Evolutionary conservation across 106 monocot species (phyloP).

Genomic region (Dactylorhiza incarnata): DNA sequence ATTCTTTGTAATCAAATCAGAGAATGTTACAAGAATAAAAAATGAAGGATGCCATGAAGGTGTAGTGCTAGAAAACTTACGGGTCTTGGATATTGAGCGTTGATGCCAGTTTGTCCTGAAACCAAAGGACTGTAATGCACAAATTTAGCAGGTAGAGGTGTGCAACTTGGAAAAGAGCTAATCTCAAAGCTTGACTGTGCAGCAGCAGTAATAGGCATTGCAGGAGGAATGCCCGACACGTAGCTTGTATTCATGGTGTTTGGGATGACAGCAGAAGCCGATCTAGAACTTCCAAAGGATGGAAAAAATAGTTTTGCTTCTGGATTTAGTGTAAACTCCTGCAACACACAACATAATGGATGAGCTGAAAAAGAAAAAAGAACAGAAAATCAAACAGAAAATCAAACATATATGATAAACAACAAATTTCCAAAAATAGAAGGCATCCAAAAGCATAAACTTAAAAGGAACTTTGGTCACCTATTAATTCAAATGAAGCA

Average conservation of each 20-base stretch:
- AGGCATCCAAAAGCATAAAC: neutral
- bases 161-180: constrained; percentile 17
- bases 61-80: constrained; percentile 23
- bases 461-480: neutral
- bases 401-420: neutral
- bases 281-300: constrained; percentile 25
- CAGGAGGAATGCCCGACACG: constrained; percentile 9
- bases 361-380: neutral
- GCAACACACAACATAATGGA: constrained; percentile 8
- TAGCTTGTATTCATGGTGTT: constrained; percentile 10
- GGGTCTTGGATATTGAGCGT: constrained; percentile 23
- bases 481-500: neutral
- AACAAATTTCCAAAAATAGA: neutral
- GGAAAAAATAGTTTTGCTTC: constrained; percentile 42
- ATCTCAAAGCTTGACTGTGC: constrained; percentile 16
- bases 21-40: neutral
- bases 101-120: constrained; percentile 18
- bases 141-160: constrained; percentile 24
- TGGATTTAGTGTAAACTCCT: constrained; percentile 60
- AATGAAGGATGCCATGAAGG: neutral
- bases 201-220: constrained; percentile 11
- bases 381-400: too few relatives aligned
- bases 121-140: constrained; percentile 26
- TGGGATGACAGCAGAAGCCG: constrained; percentile 7
- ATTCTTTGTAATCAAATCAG: neutral